Evolutionary conservation across 345 rosid species (phyloP), one percentile per base, ranked within the genome.

Genomic region (Eucalyptus melliodora): DNA sequence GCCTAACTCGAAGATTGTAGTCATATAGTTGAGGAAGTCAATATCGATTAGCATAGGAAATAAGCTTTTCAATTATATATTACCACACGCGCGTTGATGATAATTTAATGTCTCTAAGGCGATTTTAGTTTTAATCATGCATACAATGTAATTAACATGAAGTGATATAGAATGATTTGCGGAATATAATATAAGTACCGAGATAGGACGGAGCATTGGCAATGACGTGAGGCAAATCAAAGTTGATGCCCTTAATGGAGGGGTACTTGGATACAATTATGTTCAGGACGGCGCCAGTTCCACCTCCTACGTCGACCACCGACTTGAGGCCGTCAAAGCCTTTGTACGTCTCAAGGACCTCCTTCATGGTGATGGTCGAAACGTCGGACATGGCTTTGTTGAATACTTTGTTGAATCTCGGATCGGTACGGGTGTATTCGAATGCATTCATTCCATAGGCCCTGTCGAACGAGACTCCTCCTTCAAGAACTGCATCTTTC

Each of bases 241-340:
- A 90, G 88, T 91, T 91, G 21, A 88, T 88, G 86, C 89, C 92
- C 53, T 86, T 81, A 24, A 90, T 88, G n/a, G 59, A 8, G 49
- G 91, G 92, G 59, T 90, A 86, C 50, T 51, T 90, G 60, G 92
- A 88, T 11, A 87, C 30, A 24, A 91, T 88, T 91, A 91, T 91
- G 83, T 40, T 37, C 30, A 91, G 89, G 11, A 50, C 45, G 3
- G 89, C 56, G 5, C 91, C 92, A 15, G n/a, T 83, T 16, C 90
- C 91, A 4, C 90, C 92, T 3, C 91, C 90, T 27, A 91, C 77
- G 42, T 89, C 90, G 2, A 87, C 90, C 81, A 91, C 34, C 10
- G 89, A 87, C 15, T 56, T 17, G 11, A 91, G 77, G 9, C 91
- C 92, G 4, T 88, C 87, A 4, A 91, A 91, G 45, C 91, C 91